These are phyloP conservation scores for Apiotrichum porosum DNA, from an alignment of 1,284 basidiomycete species.

Conservation along the genomic window DNA sequence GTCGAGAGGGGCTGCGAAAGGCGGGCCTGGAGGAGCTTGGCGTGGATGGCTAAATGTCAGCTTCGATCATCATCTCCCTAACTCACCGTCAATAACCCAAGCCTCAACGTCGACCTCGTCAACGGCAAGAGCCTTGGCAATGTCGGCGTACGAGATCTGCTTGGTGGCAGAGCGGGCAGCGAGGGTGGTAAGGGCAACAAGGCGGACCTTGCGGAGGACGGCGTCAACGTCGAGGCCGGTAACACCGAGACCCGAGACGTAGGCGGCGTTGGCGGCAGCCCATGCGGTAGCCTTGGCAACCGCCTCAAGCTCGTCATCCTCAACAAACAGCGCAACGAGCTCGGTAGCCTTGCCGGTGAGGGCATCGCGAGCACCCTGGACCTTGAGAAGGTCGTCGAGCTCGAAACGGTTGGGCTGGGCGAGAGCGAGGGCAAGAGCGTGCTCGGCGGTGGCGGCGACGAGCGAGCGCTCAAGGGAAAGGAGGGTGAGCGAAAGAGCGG, in stretches of 20 bases:
- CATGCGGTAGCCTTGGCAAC: conserved; percentile 65
- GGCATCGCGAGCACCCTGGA: conserved; percentile 34
- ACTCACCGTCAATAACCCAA: conserved; percentile 91
- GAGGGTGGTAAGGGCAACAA: conserved; percentile 72
- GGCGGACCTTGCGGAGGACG: conserved; percentile 74
- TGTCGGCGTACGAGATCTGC: conserved; percentile 67
- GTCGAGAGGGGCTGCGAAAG: conserved; percentile 76
- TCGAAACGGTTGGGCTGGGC: conserved; percentile 68
- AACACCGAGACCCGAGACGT: conserved; percentile 60
- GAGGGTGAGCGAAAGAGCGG: conserved; percentile 53
- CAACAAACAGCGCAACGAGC: conserved; percentile 49
- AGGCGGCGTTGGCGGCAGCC: conserved; percentile 55
- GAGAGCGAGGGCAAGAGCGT: conserved; percentile 55
- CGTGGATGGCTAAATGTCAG: too few relatives aligned
- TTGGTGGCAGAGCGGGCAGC: conserved; percentile 71
- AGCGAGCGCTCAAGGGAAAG: conserved; percentile 54
- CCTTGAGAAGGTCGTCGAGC: conserved; percentile 66
- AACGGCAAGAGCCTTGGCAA: conserved; percentile 66
- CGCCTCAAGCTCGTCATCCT: conserved; percentile 66
- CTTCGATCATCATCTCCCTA: conserved; percentile 57
- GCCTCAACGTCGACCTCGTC: conserved; percentile 70
- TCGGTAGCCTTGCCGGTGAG: conserved; percentile 32
- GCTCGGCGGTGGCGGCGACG: conserved; percentile 31
- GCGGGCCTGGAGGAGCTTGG: conserved; percentile 73
- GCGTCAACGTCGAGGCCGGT: conserved; percentile 46